Base-by-base conservation (phyloP, 352 stramenopile species). In the Aphanomyces cochlioides region DNA sequence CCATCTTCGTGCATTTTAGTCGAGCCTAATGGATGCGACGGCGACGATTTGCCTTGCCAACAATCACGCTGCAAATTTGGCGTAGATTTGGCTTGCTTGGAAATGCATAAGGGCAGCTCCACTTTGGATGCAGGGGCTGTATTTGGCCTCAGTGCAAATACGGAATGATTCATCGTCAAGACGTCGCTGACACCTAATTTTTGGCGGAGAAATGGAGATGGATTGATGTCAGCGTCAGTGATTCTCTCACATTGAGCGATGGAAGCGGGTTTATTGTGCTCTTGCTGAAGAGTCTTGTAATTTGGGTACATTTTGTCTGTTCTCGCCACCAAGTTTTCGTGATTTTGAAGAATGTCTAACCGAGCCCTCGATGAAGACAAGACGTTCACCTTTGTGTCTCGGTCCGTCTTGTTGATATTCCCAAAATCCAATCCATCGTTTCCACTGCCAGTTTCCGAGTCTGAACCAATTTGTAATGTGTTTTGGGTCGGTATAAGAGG, bases 121-220 rank as follows among this genome's bases (percentile, higher is more conserved):
- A 50, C 39, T 15, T 40, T 39, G 6, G 38, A n/a, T 28, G 41
- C 39, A 8, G 59, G 59, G 4, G 59, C 59, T 28, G 59, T 67
- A n/a, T 56, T 67, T 41, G 59, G 59, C 19, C 59, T 17, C 17
- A 12, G 59, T 8, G 34, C 7, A 37, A 61, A 61, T 15, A 61
- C 21, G 7, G 54, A 61, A 61, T 61, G 54, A 17, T 41, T 61
- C 54, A 61, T 61, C 21, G 54, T 61, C 19, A 61, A 28, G 7
- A 61, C 54, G n/a, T 61, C 54, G 10, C 28, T 13, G 17, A 40
- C 38, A 28, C 41, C 59, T 10, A 67, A 40, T 15, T 67, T 67
- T 37, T 53, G 41, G 4, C 7, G 10, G 6, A 67, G 19, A 50
- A 67, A 67, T 45, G 41, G 38, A 19, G 39, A 56, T 7, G 43